These are phyloP conservation scores for Yamadazyma siamensis DNA, from an alignment of 1,139 yeast genomes.

Conservation along the genomic window DNA sequence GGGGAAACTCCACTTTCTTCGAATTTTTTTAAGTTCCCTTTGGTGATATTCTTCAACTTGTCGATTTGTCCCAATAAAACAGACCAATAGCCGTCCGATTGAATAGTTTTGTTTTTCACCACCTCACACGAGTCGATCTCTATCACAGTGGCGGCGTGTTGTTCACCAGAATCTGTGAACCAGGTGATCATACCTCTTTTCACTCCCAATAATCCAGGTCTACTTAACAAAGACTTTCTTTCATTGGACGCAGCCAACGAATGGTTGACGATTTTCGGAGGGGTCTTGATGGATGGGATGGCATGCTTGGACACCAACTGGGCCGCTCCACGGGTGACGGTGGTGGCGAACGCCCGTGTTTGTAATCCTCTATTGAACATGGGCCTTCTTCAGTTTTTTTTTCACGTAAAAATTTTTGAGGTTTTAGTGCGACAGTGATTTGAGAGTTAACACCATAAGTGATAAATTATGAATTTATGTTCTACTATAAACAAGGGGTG, in stretches of 20 bases:
- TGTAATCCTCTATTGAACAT: conserved; percentile 5
- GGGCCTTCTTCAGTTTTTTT: too few relatives aligned
- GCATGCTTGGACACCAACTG: conserved; percentile 54
- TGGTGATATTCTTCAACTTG: conserved; percentile 60
- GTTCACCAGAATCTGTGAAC: conserved; percentile 67
- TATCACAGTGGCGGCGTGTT: conserved; percentile 76
- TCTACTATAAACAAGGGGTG: too few relatives aligned
- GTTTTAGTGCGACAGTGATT: too few relatives aligned
- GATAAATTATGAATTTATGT: too few relatives aligned
- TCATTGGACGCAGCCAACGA: conserved; percentile 54
- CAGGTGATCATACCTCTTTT: conserved; percentile 91
- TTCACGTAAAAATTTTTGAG: too few relatives aligned
- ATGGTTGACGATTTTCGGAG: conserved; percentile 47
- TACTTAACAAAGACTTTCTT: conserved; percentile 63
- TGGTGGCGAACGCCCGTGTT: conserved; percentile 2
- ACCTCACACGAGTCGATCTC: conserved; percentile 91
- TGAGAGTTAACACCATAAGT: too few relatives aligned
- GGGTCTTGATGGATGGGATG: conserved; percentile 44
- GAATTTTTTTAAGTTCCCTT: conserved; percentile 73
- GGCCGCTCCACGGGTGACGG: conserved; percentile 34
- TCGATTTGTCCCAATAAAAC: conserved; percentile 87
- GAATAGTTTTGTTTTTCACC: conserved; percentile 62
- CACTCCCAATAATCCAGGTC: conserved; percentile 82
- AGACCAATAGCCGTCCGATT: conserved; percentile 75
- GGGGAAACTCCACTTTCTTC: conserved; percentile 83